Evolutionary conservation across 164 flowering plant species (phyloP).

Genomic region (Chimonanthus salicifolius): DNA sequence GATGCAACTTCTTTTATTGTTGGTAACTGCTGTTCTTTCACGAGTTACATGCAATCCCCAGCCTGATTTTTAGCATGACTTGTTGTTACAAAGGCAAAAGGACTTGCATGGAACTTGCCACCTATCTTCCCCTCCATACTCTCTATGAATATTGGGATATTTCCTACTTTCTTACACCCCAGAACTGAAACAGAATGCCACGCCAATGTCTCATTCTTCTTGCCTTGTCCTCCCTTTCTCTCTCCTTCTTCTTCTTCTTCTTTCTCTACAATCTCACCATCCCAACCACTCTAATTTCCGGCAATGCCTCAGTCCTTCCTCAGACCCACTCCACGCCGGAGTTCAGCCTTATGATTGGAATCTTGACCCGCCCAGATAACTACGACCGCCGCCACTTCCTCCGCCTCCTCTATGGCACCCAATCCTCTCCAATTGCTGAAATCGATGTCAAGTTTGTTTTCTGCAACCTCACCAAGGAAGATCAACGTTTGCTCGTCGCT

Average conservation of each 20-base stretch:
- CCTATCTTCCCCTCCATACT: neutral
- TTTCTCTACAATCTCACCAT: slow-evolving; percentile 17
- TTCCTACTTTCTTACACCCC: neutral
- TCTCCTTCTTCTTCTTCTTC: slow-evolving; percentile 20
- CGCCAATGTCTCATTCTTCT: slow-evolving; percentile 16
- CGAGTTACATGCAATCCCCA: neutral
- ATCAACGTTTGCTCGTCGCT: slow-evolving; percentile 37
- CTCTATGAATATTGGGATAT: neutral
- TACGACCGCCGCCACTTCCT: slow-evolving; percentile 61
- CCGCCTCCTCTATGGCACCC: slow-evolving; percentile 51
- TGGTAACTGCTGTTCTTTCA: neutral
- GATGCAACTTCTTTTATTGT: too few species aligned
- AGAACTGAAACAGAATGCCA: slow-evolving; percentile 10
- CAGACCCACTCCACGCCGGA: neutral
- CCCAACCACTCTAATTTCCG: slow-evolving; percentile 6
- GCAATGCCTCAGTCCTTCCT: neutral
- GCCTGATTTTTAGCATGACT: slow-evolving; percentile 3
- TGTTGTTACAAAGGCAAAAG: slow-evolving; percentile 6
- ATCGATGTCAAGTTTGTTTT: slow-evolving; percentile 49
- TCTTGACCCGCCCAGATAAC: slow-evolving; percentile 43
- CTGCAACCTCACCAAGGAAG: slow-evolving; percentile 58
- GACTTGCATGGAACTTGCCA: slow-evolving; percentile 5
- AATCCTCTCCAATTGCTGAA: slow-evolving; percentile 36
- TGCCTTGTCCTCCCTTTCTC: slow-evolving; percentile 19
- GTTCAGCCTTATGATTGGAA: slow-evolving; percentile 52